phyloP scores from a whole-genome alignment of 2,329 filamentous ascomycete species.

The Colletotrichum musae region DNA sequence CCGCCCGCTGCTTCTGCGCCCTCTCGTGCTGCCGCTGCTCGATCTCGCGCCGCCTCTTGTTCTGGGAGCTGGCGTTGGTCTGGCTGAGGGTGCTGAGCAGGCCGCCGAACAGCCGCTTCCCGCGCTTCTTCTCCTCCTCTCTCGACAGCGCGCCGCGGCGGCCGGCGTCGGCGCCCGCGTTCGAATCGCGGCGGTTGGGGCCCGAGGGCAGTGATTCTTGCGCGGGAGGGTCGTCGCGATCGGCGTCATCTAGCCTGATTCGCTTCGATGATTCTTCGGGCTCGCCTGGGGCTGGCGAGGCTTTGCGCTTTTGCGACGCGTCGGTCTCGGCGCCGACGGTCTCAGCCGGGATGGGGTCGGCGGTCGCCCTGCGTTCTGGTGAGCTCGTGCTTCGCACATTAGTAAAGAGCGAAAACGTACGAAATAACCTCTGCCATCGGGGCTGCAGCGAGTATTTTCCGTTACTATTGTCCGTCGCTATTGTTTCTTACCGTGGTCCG shows the following conservation, averaged over 20 bases:
- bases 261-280: slow-evolving; percentile 42
- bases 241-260: slow-evolving; percentile 38
- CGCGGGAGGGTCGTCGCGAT: slow-evolving; percentile 1
- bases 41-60: slow-evolving; percentile 82
- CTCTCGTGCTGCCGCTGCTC: slow-evolving; percentile 86
- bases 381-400: slow-evolving; percentile 8
- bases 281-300: slow-evolving; percentile 43
- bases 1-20: slow-evolving; percentile 78
- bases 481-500: no score
- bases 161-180: slow-evolving; percentile 44
- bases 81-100: slow-evolving; percentile 85
- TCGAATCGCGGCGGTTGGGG: slow-evolving; percentile 6
- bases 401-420: slow-evolving; percentile 8
- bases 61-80: slow-evolving; percentile 72
- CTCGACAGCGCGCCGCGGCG: slow-evolving; percentile 50
- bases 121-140: slow-evolving; percentile 86
- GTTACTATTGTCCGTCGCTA: neutral
- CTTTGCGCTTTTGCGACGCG: slow-evolving; percentile 50
- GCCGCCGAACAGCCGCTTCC: slow-evolving; percentile 88
- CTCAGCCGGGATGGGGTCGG: slow-evolving; percentile 13
- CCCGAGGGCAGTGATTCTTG: neutral
- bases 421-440: slow-evolving; percentile 29
- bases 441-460: neutral
- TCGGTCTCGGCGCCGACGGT: slow-evolving; percentile 17
- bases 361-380: slow-evolving; percentile 25